Evolutionary conservation across 2,329 filamentous ascomycete species (phyloP), one percentile per base, ranked within the genome.

Genomic region (Colletotrichum lupini): DNA sequence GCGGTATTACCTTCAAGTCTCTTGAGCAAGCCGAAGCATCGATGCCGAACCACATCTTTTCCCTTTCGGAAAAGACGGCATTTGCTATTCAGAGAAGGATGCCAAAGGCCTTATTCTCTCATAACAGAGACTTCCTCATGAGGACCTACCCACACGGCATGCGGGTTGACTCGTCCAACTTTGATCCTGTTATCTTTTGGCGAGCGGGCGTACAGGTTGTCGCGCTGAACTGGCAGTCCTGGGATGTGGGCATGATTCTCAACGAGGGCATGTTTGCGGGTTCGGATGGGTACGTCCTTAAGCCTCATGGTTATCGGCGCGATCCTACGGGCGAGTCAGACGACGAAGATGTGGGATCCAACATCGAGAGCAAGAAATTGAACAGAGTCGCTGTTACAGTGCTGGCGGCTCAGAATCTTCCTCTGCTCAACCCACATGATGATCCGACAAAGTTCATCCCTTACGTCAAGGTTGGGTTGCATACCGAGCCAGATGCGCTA

Each of bases 161-260:
- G 70, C 91, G 95, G 7, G 91, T 98, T 64, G 89, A 90, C 73
- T 97, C 94, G 0, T 97, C 94, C 1, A 98, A 98, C 79, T 87
- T 97, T 14, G 94, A 98, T 76, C 95, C 96, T 5, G 90, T 91
- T 1, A 88, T 92, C 4, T 97, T 95, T 82, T 98, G 95, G 95
- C 89, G 94, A 37, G 92, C 94, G 76, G 95, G 95, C 19, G 92
- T 97, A 3, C 95, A 98, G 82, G 92, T 98, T 77, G 95, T 97
- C 1, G 95, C 95, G 0, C 86, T 98, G 74, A 98, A 98, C 83
- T 98, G 95, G 94, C 95, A 98, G 82, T 92, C 92, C 73, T 92
- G 93, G 81, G 95, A 98, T 79, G 93, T 94, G 77, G 95, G 94
- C 37, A 97, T 97, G 92, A 98, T 98, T 95, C 88, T 98, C 14